Evolutionary conservation across 495 filamentous ascomycete species (phyloP), one percentile per base, ranked within the genome.

Genomic region (Polyplosphaeria fusca): DNA sequence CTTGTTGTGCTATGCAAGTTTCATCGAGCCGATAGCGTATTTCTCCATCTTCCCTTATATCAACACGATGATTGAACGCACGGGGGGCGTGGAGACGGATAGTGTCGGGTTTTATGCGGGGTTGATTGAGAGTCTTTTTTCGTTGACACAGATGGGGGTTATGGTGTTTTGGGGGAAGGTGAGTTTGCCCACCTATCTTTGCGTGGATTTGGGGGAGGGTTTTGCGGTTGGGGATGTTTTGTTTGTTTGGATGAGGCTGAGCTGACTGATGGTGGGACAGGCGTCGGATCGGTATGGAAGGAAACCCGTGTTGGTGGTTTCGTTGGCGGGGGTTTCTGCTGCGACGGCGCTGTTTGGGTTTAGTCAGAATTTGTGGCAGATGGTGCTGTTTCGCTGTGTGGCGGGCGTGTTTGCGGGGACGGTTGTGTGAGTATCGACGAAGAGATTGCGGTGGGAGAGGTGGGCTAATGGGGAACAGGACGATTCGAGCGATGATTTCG

Each of bases 31-130:
- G 3, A 73, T 88, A 27, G 82, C 84, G 14, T 89, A 84, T 71
- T 89, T 88, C 71, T 78, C 75, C 61, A 87, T 88, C 66, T 84
- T 89, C 66, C 86, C 86, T 0, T 89, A 85, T 70, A 79, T 89
- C 66, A 86, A 81, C 64, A 70, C 82, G 58, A 89, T 89, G 86
- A 78, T 84, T 3, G 72, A 78, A 62, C 71, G 80, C 26, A 80
- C 79, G 57, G 86, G 84, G 3, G 57, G 73, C 26, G 62, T 88
- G 7, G 41, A 68, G 16, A 74, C 81, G 48, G 63, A 71, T 28
- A 81, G 86, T 71, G 78, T 87, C 35, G 86, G 86, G 42, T 88
- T 87, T 71, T 88, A 86, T 70, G 79, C 73, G 53, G 86, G 86
- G 20, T 67, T 87, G 5, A 87, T 89, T 67, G 73, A 89, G 71